Base-by-base conservation (phyloP, 2,329 filamentous ascomycete genomes). In the Colletotrichum euphorbiae region DNA sequence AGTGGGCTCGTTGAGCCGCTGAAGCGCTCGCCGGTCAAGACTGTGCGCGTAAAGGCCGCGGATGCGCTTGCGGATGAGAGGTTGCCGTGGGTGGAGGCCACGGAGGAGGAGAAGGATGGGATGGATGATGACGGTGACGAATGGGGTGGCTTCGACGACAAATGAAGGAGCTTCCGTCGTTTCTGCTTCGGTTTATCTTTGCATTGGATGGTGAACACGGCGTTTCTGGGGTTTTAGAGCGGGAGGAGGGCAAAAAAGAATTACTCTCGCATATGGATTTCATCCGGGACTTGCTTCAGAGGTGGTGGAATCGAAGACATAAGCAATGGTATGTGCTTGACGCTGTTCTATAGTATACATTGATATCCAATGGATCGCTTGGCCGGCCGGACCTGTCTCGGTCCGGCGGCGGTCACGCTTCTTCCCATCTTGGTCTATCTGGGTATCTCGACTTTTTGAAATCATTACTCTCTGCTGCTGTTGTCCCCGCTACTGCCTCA, bases 31-130 rank as follows among this genome's bases (percentile, higher is more conserved):
- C 86, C 87, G 46, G 90, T 90, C 63, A 96, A 94, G 80, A 86
- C 89, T 24, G 89, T 97, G 59, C 87, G 93, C 74, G 83, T 82
- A 70, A 88, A 91, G 74, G 91, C 90, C 1, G 85, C 83, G 69
- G 93, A 95, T 73, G 87, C 89, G 24, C 79, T 97, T 68, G 85
- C 83, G 2, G 95, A 98, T 77, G 90, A 91, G 73, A 85, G 93
- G 71, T 79, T 97, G 77, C 86, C 87, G 56, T 87, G 88, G 77
- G 93, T 89, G 76, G 78, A 77, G 72, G 81, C 78, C 71, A 74
- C 78, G 52, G 75, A 71, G 63, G 73, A 42, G 43, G 72, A 73
- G 19, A 77, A 73, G 13, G 74, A 78, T 40, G 77, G 76, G 11
- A 75, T 72, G 4, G 74, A 71, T n/a, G 81, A 72, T 19, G 77